Evolutionary conservation across 768 basidiomycete genomes (phyloP), one percentile per base, ranked within the genome.

Genomic region (Rhodotorula kratochvilovae): DNA sequence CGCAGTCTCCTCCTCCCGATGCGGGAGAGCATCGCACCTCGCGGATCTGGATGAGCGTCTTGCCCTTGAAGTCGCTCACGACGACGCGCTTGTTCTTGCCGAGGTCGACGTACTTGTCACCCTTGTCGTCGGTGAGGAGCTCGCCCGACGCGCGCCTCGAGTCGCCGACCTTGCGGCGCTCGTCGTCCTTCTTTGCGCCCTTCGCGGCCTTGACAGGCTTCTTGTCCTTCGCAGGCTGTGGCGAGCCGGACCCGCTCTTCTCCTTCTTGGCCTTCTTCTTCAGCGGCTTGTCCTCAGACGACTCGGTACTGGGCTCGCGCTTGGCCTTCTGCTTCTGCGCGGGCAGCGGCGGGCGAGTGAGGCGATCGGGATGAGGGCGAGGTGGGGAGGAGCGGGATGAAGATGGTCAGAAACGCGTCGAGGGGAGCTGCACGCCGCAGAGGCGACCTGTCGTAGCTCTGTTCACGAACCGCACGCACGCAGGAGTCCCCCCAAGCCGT

Each of bases 41-140:
- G 51, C 81, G 76, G 39, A 81, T 74, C 72, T 81, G 80, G 31
- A 81, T 59, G 63, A 78, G 64, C 7, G 66, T 76, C 42, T 74
- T 76, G 13, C 71, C 73, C 51, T 77, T 76, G 76, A 73, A 81
- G 35, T 70, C 57, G 21, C 77, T 46, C 17, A 81, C 78, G 1
- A 80, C 79, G 19, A 79, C 70, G 42, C 80, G 60, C 25, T 76
- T 72, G 27, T 68, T 75, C 17, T 75, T 72, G 8, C 66, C 71
- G 19, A 81, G 64, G 74, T 79, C 64, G 56, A 64, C 13, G 58
- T 42, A 75, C 8, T 35, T 19, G 16, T 75, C 70, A 16, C 65
- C 68, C 5, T 67, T n/a, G 36, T 57, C 67, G 59, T 72, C 64
- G 2, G 51, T 48, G 42, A 53, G 23, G n/a, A 42, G 23, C 39